A percentile compares a stretch with the other conserved stretches of the same genome.
Conservation (phyloP, 768 basidiomycete genomes). For the Tricholomella constricta region DNA sequence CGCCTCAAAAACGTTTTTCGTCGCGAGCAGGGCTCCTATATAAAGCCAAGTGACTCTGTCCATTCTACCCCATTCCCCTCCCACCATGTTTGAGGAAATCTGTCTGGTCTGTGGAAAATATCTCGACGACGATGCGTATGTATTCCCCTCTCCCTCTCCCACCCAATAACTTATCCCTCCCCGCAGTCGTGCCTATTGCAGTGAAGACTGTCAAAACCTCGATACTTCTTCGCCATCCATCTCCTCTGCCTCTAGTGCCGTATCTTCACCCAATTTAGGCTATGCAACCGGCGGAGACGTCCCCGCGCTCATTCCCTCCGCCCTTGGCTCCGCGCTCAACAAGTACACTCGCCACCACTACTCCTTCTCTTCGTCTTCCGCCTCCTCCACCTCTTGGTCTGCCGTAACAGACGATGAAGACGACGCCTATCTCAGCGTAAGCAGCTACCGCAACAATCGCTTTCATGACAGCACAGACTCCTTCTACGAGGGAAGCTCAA, state of each 20-base stretch:
- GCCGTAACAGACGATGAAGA: slow-evolving; percentile 66
- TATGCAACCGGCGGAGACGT: slow-evolving; percentile 60
- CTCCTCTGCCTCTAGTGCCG: slow-evolving; percentile 66
- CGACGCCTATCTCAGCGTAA: slow-evolving; percentile 39
- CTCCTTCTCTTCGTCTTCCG: slow-evolving; percentile 63
- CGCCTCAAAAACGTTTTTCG: slow-evolving; percentile 36
- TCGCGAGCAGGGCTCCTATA: slow-evolving; percentile 40
- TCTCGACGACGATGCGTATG: slow-evolving; percentile 63
- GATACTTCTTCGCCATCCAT: slow-evolving; percentile 70
- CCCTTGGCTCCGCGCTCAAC: slow-evolving; percentile 58
- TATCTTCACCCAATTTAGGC: slow-evolving; percentile 65
- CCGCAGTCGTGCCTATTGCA: slow-evolving; percentile 67
- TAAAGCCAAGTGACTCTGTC: slow-evolving; percentile 25
- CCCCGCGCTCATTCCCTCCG: slow-evolving; percentile 65
- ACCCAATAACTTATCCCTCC: slow-evolving; percentile 19
- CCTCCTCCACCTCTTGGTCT: slow-evolving; percentile 70
- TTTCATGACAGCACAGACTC: slow-evolving; percentile 42
- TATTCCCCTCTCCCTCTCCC: slow-evolving; percentile 21
- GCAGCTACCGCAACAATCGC: slow-evolving; percentile 32
- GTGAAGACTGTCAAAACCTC: slow-evolving; percentile 61
- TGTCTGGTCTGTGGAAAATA: slow-evolving; percentile 74
- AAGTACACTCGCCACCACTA: slow-evolving; percentile 50
- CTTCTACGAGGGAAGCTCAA: slow-evolving; percentile 42
- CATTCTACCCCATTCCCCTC: slow-evolving; percentile 12
- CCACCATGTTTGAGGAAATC: slow-evolving; percentile 74